A percentile compares a stretch with the other conserved stretches of the same genome.
phyloP scores from a whole-genome alignment of 495 filamentous ascomycete genomes.

The Amniculicola lignicola region DNA sequence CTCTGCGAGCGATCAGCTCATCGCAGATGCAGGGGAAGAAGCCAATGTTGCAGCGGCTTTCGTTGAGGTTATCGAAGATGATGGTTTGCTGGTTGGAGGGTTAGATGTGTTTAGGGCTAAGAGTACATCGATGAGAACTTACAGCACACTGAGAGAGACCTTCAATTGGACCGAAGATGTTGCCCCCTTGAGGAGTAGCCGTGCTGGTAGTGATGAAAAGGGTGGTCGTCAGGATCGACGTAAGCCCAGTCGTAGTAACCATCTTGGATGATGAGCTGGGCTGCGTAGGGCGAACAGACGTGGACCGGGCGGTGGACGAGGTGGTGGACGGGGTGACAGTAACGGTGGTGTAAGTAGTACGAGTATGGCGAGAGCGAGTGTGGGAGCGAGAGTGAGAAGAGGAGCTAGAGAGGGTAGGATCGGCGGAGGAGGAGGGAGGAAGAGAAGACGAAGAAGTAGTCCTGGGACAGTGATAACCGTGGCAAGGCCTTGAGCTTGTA shows the following conservation, averaged over 20 bases:
- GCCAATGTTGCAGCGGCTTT: conserved; percentile 9
- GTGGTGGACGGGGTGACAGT: too few relatives aligned
- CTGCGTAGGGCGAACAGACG: too few relatives aligned
- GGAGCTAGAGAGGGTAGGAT: too few relatives aligned
- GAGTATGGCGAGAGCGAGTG: too few relatives aligned
- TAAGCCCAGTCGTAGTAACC: conserved; percentile 6
- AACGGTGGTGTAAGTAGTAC: too few relatives aligned
- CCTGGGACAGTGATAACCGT: too few relatives aligned
- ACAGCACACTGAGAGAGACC: conserved; percentile 15
- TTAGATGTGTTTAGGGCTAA: background rate
- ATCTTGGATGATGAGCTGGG: conserved; percentile 1
- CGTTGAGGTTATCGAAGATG: conserved; percentile 5
- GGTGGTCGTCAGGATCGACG: conserved; percentile 2
- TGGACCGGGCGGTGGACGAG: too few relatives aligned
- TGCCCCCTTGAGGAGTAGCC: background rate
- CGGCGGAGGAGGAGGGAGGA: too few relatives aligned
- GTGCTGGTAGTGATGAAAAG: background rate
- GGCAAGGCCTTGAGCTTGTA: too few relatives aligned
- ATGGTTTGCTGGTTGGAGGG: conserved; percentile 2
- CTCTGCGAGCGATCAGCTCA: background rate
- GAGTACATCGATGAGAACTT: background rate
- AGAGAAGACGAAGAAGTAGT: too few relatives aligned
- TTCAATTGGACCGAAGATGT: conserved; percentile 3
- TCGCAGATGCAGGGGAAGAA: conserved; percentile 23
- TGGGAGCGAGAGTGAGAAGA: too few relatives aligned